Conservation (phyloP, 2,329 filamentous ascomycete species). For the Setomelanomma holmii region DNA sequence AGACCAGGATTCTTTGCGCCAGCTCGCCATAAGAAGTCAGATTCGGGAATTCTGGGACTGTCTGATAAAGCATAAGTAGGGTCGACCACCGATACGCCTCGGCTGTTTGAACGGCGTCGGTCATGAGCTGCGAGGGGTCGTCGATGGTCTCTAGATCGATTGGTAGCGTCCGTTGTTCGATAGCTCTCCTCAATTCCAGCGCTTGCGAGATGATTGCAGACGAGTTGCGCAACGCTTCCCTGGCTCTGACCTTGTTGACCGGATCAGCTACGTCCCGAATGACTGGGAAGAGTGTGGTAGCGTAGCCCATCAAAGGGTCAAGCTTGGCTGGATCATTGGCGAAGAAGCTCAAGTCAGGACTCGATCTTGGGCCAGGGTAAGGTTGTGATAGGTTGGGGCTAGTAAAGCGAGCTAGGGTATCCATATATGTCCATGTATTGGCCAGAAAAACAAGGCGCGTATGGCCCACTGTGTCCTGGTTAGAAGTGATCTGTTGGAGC, state of each 20-base stretch:
- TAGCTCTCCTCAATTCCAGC: constrained; percentile 64
- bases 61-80: constrained; percentile 68
- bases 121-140: constrained; percentile 65
- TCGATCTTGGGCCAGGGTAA: constrained; percentile 52
- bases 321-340: constrained; percentile 44
- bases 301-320: constrained; percentile 73
- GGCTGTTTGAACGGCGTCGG: constrained; percentile 69
- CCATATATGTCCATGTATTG: constrained; percentile 75
- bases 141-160: constrained; percentile 64
- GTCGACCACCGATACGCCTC: constrained; percentile 72
- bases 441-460: constrained; percentile 68
- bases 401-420: constrained; percentile 73
- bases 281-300: constrained; percentile 69
- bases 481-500: constrained; percentile 63
- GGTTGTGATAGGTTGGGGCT: constrained; percentile 63
- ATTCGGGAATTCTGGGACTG: constrained; percentile 71
- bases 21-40: constrained; percentile 61
- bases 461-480: constrained; percentile 44
- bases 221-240: constrained; percentile 58
- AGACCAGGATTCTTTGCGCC: constrained; percentile 66
- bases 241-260: constrained; percentile 64
- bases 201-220: constrained; percentile 66
- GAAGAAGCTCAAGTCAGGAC: constrained; percentile 19
- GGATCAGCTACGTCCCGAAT: constrained; percentile 70
- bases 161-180: constrained; percentile 68